Base-by-base conservation (phyloP, 169 alveolate species). In the Plasmodium coatneyi region DNA sequence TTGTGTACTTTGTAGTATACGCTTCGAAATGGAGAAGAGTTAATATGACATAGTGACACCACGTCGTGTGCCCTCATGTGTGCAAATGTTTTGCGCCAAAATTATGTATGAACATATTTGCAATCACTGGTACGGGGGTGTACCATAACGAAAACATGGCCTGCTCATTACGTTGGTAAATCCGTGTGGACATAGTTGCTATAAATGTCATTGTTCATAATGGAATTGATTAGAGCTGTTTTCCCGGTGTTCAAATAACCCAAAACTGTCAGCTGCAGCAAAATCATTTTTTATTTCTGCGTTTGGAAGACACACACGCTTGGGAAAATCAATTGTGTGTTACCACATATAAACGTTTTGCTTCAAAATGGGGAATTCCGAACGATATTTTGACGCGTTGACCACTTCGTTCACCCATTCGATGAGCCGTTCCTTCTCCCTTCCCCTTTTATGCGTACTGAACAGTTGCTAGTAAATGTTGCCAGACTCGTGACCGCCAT, bases 191-290 rank as follows among this genome's bases (percentile, higher is more conserved):
- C 30, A 43, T 87, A 87, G 32, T 34, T 87, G n/a, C 25, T 76
- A 71, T 76, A 46, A 54, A 87, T 43, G 19, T 87, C 87, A 78
- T 87, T 87, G 71, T 87, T 87, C 93, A 87, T 87, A 78, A 87
- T 87, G 30, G 72, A 78, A 78, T 87, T 87, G 3, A 87, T 79
- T 46, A 87, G 54, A n/a, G 93, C 79, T 41, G 93, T 87, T 56
- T 87, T 87, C 70, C 93, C 93, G 2, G 93, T 87, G 28, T 87
- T 87, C 81, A 87, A 36, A 78, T 87, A 87, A 34, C 93, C 93
- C 39, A 87, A 5, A 28, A 87, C 93, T 25, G 93, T 87, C 30
- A 87, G 60, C 54, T 87, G 93, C 71, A 87, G 43, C 70, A 87
- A 87, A 76, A 87, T 87, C 93, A 87, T 87, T 12, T 78, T 87